Evolutionary conservation across 805 yeast species (phyloP), one percentile per base, ranked within the genome.

Genomic region (Komagataella pastoris): DNA sequence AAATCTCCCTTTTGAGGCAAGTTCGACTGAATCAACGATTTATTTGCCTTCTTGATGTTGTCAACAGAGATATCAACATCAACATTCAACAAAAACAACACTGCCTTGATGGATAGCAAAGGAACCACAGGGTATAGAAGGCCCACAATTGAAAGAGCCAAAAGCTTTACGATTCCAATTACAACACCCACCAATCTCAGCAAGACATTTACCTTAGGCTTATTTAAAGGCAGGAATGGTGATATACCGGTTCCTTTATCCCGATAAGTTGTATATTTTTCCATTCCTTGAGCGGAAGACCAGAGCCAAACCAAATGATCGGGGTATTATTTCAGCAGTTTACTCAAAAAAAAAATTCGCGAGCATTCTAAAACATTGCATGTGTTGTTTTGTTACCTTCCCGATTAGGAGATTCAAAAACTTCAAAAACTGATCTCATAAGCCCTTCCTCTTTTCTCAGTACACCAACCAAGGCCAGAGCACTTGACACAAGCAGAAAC

Each of bases 181-280:
- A 58, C 48, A 24, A 55, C 69, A n/a, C 56, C 55, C 6, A 53
- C 14, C 1, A 24, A 44, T 51, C 6, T 50, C 17, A 17, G 14
- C 12, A 21, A 24, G 7, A 19, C 24, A 7, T 23, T 24, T 8
- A 53, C 3, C 2, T 36, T 44, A 30, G 73, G 61, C 46, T 62
- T 54, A n/a, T 67, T 57, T 0, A 63, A 57, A 1, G 95, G 95
- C 68, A 85, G 70, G 57, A 88, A 88, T 2, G 97, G 97, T 0
- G 95, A 83, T 43, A 89, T 85, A n/a, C 97, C 97, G 1, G 97
- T 89, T 3, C 91, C 93, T 55, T 81, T 85, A 62, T 88, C 97
- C 65, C 96, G 76, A 83, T 86, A 88, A 54, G 76, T 75, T 23
- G 93, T 81, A 67, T 79, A 89, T 66, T 85, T 83, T 67, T 86